Base-by-base conservation (phyloP, 2,329 filamentous ascomycete species). In the Hymenoscyphus fructigenus region DNA sequence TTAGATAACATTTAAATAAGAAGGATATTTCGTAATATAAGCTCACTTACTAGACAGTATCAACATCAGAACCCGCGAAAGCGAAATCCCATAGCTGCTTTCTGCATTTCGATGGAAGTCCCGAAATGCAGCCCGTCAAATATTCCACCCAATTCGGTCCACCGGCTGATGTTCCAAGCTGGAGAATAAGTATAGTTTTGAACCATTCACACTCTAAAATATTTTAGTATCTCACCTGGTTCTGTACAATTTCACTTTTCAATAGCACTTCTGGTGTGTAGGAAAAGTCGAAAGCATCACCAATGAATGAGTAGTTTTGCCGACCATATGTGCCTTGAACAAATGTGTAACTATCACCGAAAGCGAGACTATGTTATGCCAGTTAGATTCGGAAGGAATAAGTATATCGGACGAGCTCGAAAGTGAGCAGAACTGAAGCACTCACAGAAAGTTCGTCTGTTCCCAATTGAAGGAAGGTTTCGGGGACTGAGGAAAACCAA, bases 51-150 rank as follows among this genome's bases (percentile, higher is more conserved):
- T 76, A 78, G 63, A 77, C 73, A 9, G 75, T 75, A 6, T 80
- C 80, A 20, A 84, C 79, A 63, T 85, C 81, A 0, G 82, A 78
- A 2, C 84, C 84, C 0, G 81, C 83, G 66, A 84, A 85, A 0
- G 83, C 83, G 69, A 85, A 85, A 63, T 85, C 80, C 83, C 83
- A 86, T 0, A 86, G 76, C 61, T 85, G 81, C 12, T 74, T 76
- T 10, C 76, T 67, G 69, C 84, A 85, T 23, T 75, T 74, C 29
- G 72, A 71, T 1, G 82, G 83, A 3, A 80, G 70, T 7, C 81
- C 81, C 15, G 77, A 71, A n/a, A 80, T 82, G 69, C 84, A 85
- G 1, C 75, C 73, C 6, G 84, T 85, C 26, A 86, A 75, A 62
- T 78, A 81, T 69, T 85, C 82, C 5, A 84, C 78, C 83, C 83